A percentile compares a stretch with the other conserved stretches of the same genome.
Conservation (phyloP, 441 rosid genomes). For the Syzygium malaccense region DNA sequence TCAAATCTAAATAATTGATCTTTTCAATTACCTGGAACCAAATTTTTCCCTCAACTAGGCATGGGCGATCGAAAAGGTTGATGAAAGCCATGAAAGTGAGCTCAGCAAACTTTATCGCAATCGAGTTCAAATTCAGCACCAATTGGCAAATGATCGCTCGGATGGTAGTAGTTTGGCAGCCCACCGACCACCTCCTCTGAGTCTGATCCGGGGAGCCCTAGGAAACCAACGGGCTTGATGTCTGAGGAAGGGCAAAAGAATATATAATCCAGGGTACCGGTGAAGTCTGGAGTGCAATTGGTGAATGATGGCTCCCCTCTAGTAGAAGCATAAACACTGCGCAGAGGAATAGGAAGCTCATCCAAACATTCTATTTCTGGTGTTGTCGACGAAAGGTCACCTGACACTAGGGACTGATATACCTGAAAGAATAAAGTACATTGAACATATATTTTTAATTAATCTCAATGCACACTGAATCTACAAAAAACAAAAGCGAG, state of each 20-base stretch:
- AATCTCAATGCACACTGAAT: not conserved
- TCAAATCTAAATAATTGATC: not conserved
- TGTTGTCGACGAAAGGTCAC: constrained; percentile 25
- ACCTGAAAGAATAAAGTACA: constrained; percentile 42
- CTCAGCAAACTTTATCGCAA: not conserved
- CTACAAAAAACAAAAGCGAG: not conserved
- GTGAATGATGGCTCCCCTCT: constrained; percentile 88
- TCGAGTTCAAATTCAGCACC: constrained; percentile 68
- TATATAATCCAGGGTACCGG: constrained; percentile 74
- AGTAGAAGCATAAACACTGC: constrained; percentile 58
- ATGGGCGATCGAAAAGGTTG: not conserved
- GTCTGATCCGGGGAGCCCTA: constrained; percentile 52
- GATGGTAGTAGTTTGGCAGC: constrained; percentile 75
- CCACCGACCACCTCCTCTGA: constrained; percentile 57
- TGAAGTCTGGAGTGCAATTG: constrained; percentile 81
- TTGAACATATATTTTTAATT: not conserved
- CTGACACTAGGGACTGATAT: constrained; percentile 61
- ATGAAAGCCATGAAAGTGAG: not conserved
- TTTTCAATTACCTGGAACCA: not conserved
- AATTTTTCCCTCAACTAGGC: not conserved
- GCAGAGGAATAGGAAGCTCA: constrained; percentile 50
- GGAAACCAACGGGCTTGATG: constrained; percentile 55
- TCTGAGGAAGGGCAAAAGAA: constrained; percentile 56
- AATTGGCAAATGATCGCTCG: constrained; percentile 93
- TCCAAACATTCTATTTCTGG: constrained; percentile 26